phyloP scores from a whole-genome alignment of 257 asterid species.

The Thymus quinquecostatus region DNA sequence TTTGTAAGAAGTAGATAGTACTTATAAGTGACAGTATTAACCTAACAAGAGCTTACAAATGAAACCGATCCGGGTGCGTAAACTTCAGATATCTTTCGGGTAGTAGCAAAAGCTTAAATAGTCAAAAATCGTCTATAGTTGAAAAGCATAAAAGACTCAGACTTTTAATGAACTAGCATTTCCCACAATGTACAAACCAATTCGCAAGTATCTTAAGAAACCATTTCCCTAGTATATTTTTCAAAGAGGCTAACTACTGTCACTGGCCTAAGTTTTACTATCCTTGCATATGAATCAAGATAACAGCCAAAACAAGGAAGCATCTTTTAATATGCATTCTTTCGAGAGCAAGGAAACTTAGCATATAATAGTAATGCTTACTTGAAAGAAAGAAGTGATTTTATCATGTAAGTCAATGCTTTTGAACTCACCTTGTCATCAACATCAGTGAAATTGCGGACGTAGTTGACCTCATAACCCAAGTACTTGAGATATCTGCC shows the following conservation, averaged over 20 bases:
- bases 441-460: slow-evolving; percentile 96
- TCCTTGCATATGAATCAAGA: not conserved
- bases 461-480: slow-evolving; percentile 92
- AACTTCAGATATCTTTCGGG: slow-evolving; percentile 3
- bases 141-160: not conserved
- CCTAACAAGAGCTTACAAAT: slow-evolving; percentile 22
- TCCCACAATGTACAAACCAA: slow-evolving; percentile 13
- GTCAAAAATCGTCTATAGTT: not conserved
- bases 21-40: slow-evolving; percentile 19
- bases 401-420: not conserved
- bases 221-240: not conserved
- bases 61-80: not conserved
- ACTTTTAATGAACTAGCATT: slow-evolving; percentile 4
- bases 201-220: not conserved
- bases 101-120: not conserved
- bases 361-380: not conserved
- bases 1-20: slow-evolving; percentile 46
- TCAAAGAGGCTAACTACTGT: not conserved
- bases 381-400: not conserved
- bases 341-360: not conserved
- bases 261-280: not conserved
- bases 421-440: slow-evolving; percentile 83
- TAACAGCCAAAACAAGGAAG: not conserved
- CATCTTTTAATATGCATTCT: slow-evolving; percentile 1
- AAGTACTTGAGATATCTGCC: slow-evolving; percentile 89